Evolutionary conservation across 2,329 filamentous ascomycete species (phyloP).

Genomic region (Zasmidium cellare): DNA sequence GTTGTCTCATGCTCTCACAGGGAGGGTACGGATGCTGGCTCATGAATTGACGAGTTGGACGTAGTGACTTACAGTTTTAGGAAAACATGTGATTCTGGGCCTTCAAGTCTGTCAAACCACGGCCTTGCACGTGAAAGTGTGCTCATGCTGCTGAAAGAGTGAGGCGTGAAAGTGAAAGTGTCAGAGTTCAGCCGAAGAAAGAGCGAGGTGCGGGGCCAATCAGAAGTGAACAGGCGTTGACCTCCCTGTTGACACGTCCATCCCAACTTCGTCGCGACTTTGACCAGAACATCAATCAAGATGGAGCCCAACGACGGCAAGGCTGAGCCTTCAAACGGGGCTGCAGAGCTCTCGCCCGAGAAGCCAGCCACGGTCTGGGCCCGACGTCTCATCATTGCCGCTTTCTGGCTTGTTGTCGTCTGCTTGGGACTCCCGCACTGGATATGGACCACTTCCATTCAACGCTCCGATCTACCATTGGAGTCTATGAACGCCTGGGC

Average conservation of each 20-base stretch:
- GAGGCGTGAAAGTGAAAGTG: background rate
- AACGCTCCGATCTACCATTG: slow-evolving; percentile 79
- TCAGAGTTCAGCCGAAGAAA: slow-evolving; percentile 1
- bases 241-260: slow-evolving; percentile 10
- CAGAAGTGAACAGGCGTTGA: too few species aligned
- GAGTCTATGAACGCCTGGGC: slow-evolving; percentile 89
- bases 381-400: slow-evolving; percentile 73
- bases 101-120: too few species aligned
- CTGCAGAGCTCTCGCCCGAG: slow-evolving; percentile 63
- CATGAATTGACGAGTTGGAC: background rate
- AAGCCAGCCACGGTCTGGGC: slow-evolving; percentile 66
- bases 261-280: slow-evolving; percentile 2
- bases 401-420: slow-evolving; percentile 87
- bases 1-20: background rate
- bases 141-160: background rate
- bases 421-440: slow-evolving; percentile 87
- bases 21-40: background rate
- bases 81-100: background rate
- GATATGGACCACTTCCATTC: slow-evolving; percentile 93
- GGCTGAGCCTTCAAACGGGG: background rate
- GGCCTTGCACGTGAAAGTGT: too few species aligned
- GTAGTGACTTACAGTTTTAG: background rate
- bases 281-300: slow-evolving; percentile 5
- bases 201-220: background rate
- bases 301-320: slow-evolving; percentile 7